Conservation (phyloP, 2,329 filamentous ascomycete genomes). For the Fonsecaea erecta region DNA sequence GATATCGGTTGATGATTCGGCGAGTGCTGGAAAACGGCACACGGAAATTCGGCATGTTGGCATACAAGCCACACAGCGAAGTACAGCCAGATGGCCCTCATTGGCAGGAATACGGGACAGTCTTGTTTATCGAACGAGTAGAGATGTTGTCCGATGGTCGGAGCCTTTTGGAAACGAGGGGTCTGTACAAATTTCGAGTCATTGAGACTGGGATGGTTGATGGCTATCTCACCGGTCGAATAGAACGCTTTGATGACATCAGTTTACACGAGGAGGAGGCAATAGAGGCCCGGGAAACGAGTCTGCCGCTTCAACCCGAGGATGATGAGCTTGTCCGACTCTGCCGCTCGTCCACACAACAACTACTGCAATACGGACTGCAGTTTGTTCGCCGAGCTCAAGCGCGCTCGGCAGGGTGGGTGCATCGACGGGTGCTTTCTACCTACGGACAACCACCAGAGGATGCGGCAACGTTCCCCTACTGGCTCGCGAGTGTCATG, state of each 20-base stretch:
- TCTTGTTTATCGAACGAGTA: slow-evolving; percentile 74
- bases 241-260: slow-evolving; percentile 81
- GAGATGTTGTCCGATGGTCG: slow-evolving; percentile 78
- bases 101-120: slow-evolving; percentile 77
- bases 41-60: slow-evolving; percentile 82
- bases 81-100: slow-evolving; percentile 58
- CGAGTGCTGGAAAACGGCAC: slow-evolving; percentile 72
- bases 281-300: slow-evolving; percentile 71
- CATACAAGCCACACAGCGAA: slow-evolving; percentile 63
- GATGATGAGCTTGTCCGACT: slow-evolving; percentile 46
- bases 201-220: slow-evolving; percentile 68
- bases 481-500: slow-evolving; percentile 86
- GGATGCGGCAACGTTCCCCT: slow-evolving; percentile 79
- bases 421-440: slow-evolving; percentile 71
- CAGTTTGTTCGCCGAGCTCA: slow-evolving; percentile 73
- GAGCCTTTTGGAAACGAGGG: slow-evolving; percentile 78
- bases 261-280: slow-evolving; percentile 78
- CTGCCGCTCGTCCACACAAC: slow-evolving; percentile 68
- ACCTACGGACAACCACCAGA: slow-evolving; percentile 78
- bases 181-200: slow-evolving; percentile 77
- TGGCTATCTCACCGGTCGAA: slow-evolving; percentile 76
- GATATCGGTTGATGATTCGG: slow-evolving; percentile 87
- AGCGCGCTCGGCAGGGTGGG: slow-evolving; percentile 71
- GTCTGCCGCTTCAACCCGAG: slow-evolving; percentile 43
- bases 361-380: slow-evolving; percentile 67